Base-by-base conservation (phyloP, 1,284 basidiomycete genomes). In the Bjerkandera adusta region DNA sequence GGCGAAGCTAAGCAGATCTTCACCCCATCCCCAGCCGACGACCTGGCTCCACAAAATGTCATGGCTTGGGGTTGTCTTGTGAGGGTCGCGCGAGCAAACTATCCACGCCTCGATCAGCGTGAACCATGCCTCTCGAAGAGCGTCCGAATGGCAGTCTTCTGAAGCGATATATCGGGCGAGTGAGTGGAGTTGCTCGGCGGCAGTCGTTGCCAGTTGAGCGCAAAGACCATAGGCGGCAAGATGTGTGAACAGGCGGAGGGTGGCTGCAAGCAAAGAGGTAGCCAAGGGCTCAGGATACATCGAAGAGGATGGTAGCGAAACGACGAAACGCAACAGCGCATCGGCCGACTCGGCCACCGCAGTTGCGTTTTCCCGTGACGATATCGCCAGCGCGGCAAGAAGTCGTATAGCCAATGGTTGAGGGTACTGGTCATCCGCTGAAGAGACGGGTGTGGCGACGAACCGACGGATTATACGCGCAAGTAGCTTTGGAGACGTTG, bases 21-120 rank as follows among this genome's bases (percentile, higher is more conserved):
- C 71, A 11, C 68, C 73, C 92, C 92, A 96, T 0, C 76, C 79
- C 77, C 87, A 86, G 1, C 79, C 83, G 12, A 70, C 68, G 4
- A 95, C 72, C 58, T 94, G 92, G 45, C 85, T 91, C 95, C 94
- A 97, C 3, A 89, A 71, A 37, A 97, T 82, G 49, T 92, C 92
- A 64, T 98, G 94, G 13, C 75, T 75, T 0, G 90, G 91, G 5
- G 83, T 86, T 5, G 92, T 95, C 48, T 77, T 73, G 63, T 98
- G 95, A 2, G 95, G 94, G 61, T 97, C 89, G 16, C 81, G 77
- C 0, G 93, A 90, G 55, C 92, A 95, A 1, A 81, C 72, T 5
- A 75, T 86, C 93, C 93, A 97, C 0, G 75, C 68, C 45, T 80
- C 76, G 1, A 92, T 57, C 3, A 91, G 64, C 34, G 61, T 63